These are phyloP conservation scores for Nothophoma quercina DNA, from an alignment of 2,329 filamentous ascomycete species.

Conservation along the genomic window DNA sequence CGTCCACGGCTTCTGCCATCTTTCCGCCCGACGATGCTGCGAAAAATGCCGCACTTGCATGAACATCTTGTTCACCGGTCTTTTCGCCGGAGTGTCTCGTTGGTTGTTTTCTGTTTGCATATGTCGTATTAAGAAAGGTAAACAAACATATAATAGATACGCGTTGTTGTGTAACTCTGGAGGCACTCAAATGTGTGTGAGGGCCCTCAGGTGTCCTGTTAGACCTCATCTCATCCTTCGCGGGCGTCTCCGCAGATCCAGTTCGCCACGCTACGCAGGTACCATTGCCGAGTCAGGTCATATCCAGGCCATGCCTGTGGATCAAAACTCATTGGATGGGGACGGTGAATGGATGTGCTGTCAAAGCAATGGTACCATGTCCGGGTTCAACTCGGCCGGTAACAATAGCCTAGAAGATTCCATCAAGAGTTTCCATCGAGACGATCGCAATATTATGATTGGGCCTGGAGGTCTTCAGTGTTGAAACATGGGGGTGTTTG, in stretches of 20 bases:
- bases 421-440: too few species aligned
- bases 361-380: constrained; percentile 12
- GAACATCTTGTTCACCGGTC: constrained; percentile 6
- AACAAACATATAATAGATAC: not conserved
- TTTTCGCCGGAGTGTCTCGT: not conserved
- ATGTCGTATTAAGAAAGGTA: too few species aligned
- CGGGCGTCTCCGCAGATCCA: constrained; percentile 14
- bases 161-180: too few species aligned
- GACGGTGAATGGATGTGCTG: constrained; percentile 19
- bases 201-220: not conserved
- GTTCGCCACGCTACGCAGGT: constrained; percentile 15
- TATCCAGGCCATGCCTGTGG: constrained; percentile 10
- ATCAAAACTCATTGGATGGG: constrained; percentile 12
- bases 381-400: constrained; percentile 14
- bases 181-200: not conserved
- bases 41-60: constrained; percentile 46
- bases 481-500: constrained; percentile 17
- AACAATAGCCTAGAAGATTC: constrained; percentile 11
- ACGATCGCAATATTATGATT: constrained; percentile 5
- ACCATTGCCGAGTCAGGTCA: constrained; percentile 15
- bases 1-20: constrained; percentile 14
- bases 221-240: constrained; percentile 13
- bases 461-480: not conserved
- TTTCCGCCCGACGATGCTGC: constrained; percentile 15
- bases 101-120: not conserved